phyloP scores from a whole-genome alignment of 768 basidiomycete species.

The Infundibulicybe gibba region DNA sequence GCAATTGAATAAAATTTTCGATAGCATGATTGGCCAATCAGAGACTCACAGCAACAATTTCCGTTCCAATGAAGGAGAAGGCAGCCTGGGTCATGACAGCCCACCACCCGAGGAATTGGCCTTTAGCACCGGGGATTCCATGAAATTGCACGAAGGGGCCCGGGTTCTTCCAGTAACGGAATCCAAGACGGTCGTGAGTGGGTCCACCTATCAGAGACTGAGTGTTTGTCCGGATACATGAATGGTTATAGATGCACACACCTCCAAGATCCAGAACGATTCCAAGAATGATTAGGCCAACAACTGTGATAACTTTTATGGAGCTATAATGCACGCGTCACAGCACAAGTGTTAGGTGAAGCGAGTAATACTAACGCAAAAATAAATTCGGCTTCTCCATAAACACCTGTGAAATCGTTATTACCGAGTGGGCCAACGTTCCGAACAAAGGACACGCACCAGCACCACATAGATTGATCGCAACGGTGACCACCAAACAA shows the following conservation, averaged over 20 bases:
- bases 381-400: conserved; percentile 83
- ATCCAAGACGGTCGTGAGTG: conserved; percentile 67
- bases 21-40: neutral
- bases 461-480: conserved; percentile 74
- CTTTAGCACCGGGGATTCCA: conserved; percentile 61
- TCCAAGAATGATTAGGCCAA: conserved; percentile 66
- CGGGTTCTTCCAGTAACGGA: conserved; percentile 83
- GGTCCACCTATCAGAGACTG: conserved; percentile 58
- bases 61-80: conserved; percentile 91
- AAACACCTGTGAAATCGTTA: conserved; percentile 41
- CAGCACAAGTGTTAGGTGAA: neutral
- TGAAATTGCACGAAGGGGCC: conserved; percentile 81
- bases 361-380: conserved; percentile 66
- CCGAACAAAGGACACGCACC: conserved; percentile 25
- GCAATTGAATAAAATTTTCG: conserved; percentile 3
- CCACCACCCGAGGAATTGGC: conserved; percentile 66
- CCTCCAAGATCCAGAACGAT: conserved; percentile 80
- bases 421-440: neutral
- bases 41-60: conserved; percentile 81
- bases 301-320: conserved; percentile 88
- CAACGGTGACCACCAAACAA: conserved; percentile 69
- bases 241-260: conserved; percentile 14
- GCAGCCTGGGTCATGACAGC: conserved; percentile 77
- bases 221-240: neutral
- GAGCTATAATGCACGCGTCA: conserved; percentile 34